These are phyloP conservation scores for Puccinellia tenuiflora DNA, from an alignment of 176 grass and related monocot genomes.

Conservation along the genomic window DNA sequence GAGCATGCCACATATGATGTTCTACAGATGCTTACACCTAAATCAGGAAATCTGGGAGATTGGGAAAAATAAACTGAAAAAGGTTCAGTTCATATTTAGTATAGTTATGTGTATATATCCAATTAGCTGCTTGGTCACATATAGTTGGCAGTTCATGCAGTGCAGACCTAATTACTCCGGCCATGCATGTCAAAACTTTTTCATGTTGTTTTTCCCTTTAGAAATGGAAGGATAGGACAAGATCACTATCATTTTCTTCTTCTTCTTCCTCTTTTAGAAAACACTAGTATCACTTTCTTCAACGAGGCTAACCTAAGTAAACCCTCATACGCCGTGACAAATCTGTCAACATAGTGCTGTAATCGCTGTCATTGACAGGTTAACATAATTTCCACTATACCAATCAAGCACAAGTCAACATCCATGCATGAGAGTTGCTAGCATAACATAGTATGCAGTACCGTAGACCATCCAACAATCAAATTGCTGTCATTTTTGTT, in stretches of 20 bases:
- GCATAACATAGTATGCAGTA: neutral
- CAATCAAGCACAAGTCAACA: constrained; percentile 26
- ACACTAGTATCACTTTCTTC: constrained; percentile 14
- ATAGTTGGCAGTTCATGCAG: neutral
- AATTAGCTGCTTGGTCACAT: neutral
- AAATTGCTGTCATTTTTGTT: neutral
- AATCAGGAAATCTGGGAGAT: neutral
- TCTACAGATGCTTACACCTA: neutral
- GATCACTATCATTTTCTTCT: constrained; percentile 16
- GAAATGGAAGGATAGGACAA: constrained; percentile 10
- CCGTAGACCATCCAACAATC: neutral
- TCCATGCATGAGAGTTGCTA: neutral
- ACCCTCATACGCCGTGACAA: constrained; percentile 18
- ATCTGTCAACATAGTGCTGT: constrained; percentile 19
- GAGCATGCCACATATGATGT: neutral
- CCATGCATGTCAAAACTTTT: neutral
- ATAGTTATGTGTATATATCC: neutral
- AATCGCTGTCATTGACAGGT: constrained; percentile 19
- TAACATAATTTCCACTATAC: constrained; percentile 18
- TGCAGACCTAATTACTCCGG: neutral
- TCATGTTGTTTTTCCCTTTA: neutral
- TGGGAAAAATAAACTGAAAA: neutral
- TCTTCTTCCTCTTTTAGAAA: neutral
- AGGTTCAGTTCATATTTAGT: neutral
- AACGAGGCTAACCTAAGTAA: constrained; percentile 10